phyloP scores from a whole-genome alignment of 805 yeast species.

The Kluyveromyces aestuarii region DNA sequence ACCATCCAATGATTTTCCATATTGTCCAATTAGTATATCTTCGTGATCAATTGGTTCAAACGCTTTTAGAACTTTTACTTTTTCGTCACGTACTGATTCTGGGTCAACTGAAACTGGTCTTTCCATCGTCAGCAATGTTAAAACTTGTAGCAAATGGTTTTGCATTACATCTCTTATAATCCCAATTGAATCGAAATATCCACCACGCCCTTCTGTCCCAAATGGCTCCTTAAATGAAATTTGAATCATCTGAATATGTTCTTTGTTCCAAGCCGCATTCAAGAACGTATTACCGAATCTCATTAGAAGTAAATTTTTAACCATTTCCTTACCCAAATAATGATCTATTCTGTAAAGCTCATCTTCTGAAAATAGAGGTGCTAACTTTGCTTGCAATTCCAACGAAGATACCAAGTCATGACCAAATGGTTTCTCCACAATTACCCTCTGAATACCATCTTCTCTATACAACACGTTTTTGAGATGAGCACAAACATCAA shows the following conservation, averaged over 20 bases:
- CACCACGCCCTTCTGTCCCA: conserved; percentile 98
- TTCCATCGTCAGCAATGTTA: conserved; percentile 90
- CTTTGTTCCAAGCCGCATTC: conserved; percentile 81
- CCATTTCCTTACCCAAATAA: conserved; percentile 96
- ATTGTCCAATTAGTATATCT: conserved; percentile 81
- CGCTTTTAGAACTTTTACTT: conserved; percentile 84
- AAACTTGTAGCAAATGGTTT: conserved; percentile 88
- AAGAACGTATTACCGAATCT: conserved; percentile 88
- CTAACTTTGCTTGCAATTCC: conserved; percentile 63
- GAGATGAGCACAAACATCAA: conserved; percentile 63
- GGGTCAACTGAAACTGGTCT: conserved; percentile 88
- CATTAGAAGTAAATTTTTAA: conserved; percentile 79
- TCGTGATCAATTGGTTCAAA: conserved; percentile 56
- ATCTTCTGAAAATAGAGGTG: conserved; percentile 83
- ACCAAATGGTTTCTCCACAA: conserved; percentile 97
- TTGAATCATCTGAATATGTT: conserved; percentile 72
- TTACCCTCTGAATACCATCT: conserved; percentile 66
- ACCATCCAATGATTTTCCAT: conserved; percentile 77
- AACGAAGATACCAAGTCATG: conserved; percentile 76
- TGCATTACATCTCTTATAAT: conserved; percentile 98
- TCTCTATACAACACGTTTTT: conserved; percentile 59
- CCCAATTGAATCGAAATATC: conserved; percentile 91
- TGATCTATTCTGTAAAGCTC: conserved; percentile 95
- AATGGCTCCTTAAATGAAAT: conserved; percentile 95
- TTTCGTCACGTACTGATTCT: conserved; percentile 91